Base-by-base conservation (phyloP, 1,284 basidiomycete genomes). In the Somion occarium region DNA sequence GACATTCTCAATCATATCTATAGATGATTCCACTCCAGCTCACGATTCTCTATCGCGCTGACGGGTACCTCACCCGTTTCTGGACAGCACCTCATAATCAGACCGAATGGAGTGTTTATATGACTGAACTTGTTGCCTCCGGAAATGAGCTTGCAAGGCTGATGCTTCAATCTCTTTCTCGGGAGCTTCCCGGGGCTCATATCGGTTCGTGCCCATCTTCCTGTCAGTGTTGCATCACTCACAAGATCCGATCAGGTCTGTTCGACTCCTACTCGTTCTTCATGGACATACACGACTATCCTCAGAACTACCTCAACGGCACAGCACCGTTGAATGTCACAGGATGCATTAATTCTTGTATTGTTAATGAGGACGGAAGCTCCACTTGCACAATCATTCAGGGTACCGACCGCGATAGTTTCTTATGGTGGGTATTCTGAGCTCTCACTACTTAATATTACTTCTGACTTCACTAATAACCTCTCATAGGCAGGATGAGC, bases 301-400 rank as follows among this genome's bases (percentile, higher is more conserved):
- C 80, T 3, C 58, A 64, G 3, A 53, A 60, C 12, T 82, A 79
- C 59, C 62, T 82, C 46, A 82, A 82, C 51, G 81, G 80, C 15
- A 82, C 79, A 1, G 78, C 71, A 1, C 77, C 79, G 4, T 64
- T 76, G 41, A 81, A 82, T 56, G 72, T 75, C 5, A 80, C 75
- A 1, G 77, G 78, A 3, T 63, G 67, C 15, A 65, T 76, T 41
- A 47, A 47, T 20, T 53, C 56, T 9, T 58, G 56, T 41, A 42
- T 51, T n/a, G 49, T 27, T 46, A 26, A 52, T 26, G 50, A 44
- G 27, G 51, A 42, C 44, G 49, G 50, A 3, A 34, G 55, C 13
- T 53, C 46, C 13, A 59, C 70, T 39, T 79, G 75, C 56, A 73
- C 70, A 0, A 57, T 65, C 25, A 71, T 69, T 0, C 61, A 67